Conservation (phyloP, 768 basidiomycete species). For the Tricholoma sp. region DNA sequence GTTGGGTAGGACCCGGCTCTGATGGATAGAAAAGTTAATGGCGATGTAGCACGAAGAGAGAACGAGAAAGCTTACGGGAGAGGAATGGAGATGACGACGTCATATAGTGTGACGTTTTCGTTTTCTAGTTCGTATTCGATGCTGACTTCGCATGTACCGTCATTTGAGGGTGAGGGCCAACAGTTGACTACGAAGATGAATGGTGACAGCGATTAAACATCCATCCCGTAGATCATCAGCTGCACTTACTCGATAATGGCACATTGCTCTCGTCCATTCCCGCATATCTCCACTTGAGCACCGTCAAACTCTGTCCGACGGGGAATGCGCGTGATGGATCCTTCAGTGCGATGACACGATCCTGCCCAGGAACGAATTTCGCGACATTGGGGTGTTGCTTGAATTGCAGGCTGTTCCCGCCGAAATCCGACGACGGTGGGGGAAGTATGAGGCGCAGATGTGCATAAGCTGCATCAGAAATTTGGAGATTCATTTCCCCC, state of each 20-base stretch:
- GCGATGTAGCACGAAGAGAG: neutral
- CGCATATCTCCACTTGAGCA: conserved; percentile 89
- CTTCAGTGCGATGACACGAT: conserved; percentile 72
- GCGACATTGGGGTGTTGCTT: conserved; percentile 96
- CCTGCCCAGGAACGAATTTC: conserved; percentile 68
- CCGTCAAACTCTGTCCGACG: conserved; percentile 78
- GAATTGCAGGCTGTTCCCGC: conserved; percentile 74
- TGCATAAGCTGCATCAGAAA: conserved; percentile 69
- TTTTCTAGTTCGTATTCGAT: conserved; percentile 97
- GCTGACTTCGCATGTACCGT: conserved; percentile 91
- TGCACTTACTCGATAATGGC: conserved; percentile 78
- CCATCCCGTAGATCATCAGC: neutral
- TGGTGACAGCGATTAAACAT: neutral
- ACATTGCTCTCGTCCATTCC: conserved; percentile 90
- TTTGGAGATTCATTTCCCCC: conserved; percentile 90
- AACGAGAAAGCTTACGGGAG: conserved; percentile 66
- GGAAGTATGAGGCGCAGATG: conserved; percentile 68
- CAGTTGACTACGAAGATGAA: conserved; percentile 70
- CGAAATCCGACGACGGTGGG: conserved; percentile 51
- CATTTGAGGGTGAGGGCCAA: conserved; percentile 91
- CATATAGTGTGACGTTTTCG: conserved; percentile 70
- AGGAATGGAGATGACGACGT: conserved; percentile 87
- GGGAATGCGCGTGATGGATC: conserved; percentile 83
- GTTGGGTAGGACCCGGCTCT: conserved; percentile 83
- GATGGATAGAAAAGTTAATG: conserved; percentile 1